These are phyloP conservation scores for Cadophora sp. DNA, from an alignment of 2,329 filamentous ascomycete species.

Conservation along the genomic window DNA sequence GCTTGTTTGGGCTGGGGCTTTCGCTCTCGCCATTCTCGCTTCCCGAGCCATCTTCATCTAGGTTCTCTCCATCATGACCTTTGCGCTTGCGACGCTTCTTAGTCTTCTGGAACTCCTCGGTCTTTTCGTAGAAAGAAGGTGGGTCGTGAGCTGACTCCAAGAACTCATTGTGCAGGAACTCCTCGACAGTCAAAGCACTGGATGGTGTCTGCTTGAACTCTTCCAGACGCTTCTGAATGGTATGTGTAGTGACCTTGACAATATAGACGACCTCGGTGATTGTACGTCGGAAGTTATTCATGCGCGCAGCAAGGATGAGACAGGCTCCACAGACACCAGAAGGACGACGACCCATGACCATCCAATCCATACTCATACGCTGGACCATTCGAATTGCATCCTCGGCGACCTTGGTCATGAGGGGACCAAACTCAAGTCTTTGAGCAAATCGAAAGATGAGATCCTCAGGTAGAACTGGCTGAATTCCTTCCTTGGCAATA, in stretches of 20 bases:
- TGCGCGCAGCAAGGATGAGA: conserved; percentile 91
- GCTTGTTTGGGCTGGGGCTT: conserved; percentile 32
- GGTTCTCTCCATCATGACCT: conserved; percentile 27
- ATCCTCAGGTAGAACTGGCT: conserved; percentile 83
- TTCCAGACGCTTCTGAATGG: conserved; percentile 87
- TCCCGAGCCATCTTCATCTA: conserved; percentile 37
- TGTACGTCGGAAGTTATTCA: conserved; percentile 97
- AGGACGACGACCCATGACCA: conserved; percentile 90
- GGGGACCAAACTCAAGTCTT: conserved; percentile 87
- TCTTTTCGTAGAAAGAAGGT: conserved; percentile 77
- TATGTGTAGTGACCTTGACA: conserved; percentile 94
- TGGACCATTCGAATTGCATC: conserved; percentile 88
- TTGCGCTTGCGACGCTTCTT: conserved; percentile 49
- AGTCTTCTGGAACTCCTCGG: conserved; percentile 62
- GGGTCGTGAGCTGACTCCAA: conserved; percentile 80
- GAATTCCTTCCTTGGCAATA: conserved; percentile 68
- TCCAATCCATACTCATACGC: conserved; percentile 97
- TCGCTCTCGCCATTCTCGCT: conserved; percentile 22
- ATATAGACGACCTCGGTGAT: conserved; percentile 97
- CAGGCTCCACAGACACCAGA: conserved; percentile 95
- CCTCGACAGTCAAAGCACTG: conserved; percentile 83
- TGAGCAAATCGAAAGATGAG: conserved; percentile 90
- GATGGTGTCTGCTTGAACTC: conserved; percentile 91
- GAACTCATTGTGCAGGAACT: conserved; percentile 77
- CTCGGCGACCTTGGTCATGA: conserved; percentile 83